Conservation (phyloP, 2,329 filamentous ascomycete genomes). For the Thermothelomyces thermophilus region DNA sequence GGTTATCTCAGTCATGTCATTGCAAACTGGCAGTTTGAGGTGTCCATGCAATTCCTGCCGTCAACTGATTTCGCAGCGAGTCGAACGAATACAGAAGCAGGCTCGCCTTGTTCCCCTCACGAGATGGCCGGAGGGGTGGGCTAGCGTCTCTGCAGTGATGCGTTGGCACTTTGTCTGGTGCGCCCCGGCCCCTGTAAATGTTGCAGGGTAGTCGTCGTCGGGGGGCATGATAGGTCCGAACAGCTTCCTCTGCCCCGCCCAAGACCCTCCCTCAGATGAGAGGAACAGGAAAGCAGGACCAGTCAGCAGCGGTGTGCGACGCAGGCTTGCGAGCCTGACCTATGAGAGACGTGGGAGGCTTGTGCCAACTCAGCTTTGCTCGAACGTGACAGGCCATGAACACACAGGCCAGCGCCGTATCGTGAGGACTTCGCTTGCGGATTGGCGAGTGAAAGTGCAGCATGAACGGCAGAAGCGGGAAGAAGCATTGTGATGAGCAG, state of each 20-base stretch:
- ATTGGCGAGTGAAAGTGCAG: slow-evolving; percentile 17
- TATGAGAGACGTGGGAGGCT: slow-evolving; percentile 35
- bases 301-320: slow-evolving; percentile 25
- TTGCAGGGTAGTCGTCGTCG: slow-evolving; percentile 31
- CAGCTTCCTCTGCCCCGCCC: slow-evolving; percentile 33
- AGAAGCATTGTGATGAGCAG: slow-evolving; percentile 15
- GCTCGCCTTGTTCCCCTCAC: slow-evolving; percentile 7
- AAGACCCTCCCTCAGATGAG: slow-evolving; percentile 24
- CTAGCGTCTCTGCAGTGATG: slow-evolving; percentile 34
- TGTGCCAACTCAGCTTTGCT: slow-evolving; percentile 40
- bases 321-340: slow-evolving; percentile 29
- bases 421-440: slow-evolving; percentile 3
- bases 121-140: slow-evolving; percentile 17
- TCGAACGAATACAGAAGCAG: slow-evolving; percentile 17
- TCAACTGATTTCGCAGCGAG: not conserved
- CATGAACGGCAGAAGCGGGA: slow-evolving; percentile 16
- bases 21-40: slow-evolving; percentile 4
- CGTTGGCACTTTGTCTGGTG: slow-evolving; percentile 32
- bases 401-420: slow-evolving; percentile 19
- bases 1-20: not conserved
- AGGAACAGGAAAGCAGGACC: slow-evolving; percentile 34
- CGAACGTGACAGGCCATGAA: slow-evolving; percentile 38
- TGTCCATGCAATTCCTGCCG: slow-evolving; percentile 3
- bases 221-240: slow-evolving; percentile 39
- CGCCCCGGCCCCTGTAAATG: slow-evolving; percentile 37